Evolutionary conservation across 2,329 filamentous ascomycete genomes (phyloP).

Genomic region (Aaosphaeria pasadenensis): DNA sequence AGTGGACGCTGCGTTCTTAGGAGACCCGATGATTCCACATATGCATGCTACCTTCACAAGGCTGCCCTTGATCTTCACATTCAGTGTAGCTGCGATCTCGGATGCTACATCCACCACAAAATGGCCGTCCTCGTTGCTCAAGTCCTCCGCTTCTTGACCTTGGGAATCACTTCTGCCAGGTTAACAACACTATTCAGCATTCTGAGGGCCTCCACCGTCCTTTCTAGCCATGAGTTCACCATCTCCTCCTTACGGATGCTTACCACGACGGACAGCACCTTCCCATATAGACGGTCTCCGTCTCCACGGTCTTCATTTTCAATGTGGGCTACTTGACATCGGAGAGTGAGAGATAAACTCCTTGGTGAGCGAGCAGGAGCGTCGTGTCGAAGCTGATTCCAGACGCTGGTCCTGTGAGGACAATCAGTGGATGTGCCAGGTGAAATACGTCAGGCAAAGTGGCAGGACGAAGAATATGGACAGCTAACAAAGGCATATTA

Average conservation of each 20-base stretch:
- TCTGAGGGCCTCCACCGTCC: conserved; percentile 26
- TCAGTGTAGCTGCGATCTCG: conserved; percentile 8
- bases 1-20: conserved; percentile 14
- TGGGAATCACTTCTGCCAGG: conserved; percentile 29
- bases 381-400: conserved; percentile 36
- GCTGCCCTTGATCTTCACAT: conserved; percentile 9
- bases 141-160: conserved; percentile 8
- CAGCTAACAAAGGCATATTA: no score
- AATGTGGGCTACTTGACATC: conserved; percentile 23
- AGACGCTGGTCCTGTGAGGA: conserved; percentile 10
- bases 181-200: conserved; percentile 39
- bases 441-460: no score
- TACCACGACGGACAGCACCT: conserved; percentile 10
- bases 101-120: conserved; percentile 12
- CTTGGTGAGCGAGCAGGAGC: conserved; percentile 26
- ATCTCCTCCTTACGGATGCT: conserved; percentile 25
- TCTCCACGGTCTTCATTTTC: conserved; percentile 6
- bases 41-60: conserved; percentile 8
- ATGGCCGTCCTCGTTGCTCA: conserved; percentile 14
- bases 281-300: conserved; percentile 6
- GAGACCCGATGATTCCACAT: conserved; percentile 6
- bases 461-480: no score
- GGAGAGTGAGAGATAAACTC: conserved; percentile 34
- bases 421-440: no score
- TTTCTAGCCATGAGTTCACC: conserved; percentile 5